Percentiles rank a stretch among this genome's conserved stretches.
Conservation (phyloP, 75 land plant genomes). For the Selaginella tamariscina region DNA sequence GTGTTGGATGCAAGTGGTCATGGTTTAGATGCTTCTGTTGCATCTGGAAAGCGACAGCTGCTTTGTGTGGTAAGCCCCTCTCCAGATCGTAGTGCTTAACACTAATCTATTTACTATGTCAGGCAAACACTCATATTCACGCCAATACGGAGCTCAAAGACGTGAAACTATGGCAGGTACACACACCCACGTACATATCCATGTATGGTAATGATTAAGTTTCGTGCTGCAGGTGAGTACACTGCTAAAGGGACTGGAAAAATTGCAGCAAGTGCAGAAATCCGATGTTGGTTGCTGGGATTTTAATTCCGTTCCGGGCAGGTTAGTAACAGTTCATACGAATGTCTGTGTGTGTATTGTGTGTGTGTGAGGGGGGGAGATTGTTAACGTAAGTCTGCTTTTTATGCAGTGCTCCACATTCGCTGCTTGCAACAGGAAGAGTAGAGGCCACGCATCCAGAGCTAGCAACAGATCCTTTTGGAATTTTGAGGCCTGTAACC, state of each 20-base stretch:
- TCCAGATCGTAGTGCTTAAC: too few relatives aligned
- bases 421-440: conserved; percentile 82
- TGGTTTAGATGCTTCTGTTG: conserved; percentile 40
- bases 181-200: neutral
- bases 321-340: conserved; percentile 34
- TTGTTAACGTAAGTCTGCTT: conserved; percentile 1
- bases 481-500: conserved; percentile 63
- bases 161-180: conserved; percentile 98
- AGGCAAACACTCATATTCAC: conserved; percentile 98
- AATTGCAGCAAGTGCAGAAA: conserved; percentile 94
- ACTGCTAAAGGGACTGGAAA: conserved; percentile 84
- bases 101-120: conserved; percentile 5
- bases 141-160: conserved; percentile 84
- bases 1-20: conserved; percentile 57
- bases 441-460: conserved; percentile 75
- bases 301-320: conserved; percentile 89
- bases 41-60: conserved; percentile 73
- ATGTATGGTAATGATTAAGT: neutral
- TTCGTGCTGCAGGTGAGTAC: conserved; percentile 62
- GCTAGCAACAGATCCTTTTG: conserved; percentile 68
- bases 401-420: conserved; percentile 78
- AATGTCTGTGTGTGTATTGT: too few relatives aligned
- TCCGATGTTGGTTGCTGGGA: conserved; percentile 99
- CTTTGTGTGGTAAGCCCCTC: conserved; percentile 74
- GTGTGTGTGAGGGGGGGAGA: too few relatives aligned